Evolutionary conservation across 345 rosid species (phyloP).

Genomic region (Aquilaria yunnanensis): DNA sequence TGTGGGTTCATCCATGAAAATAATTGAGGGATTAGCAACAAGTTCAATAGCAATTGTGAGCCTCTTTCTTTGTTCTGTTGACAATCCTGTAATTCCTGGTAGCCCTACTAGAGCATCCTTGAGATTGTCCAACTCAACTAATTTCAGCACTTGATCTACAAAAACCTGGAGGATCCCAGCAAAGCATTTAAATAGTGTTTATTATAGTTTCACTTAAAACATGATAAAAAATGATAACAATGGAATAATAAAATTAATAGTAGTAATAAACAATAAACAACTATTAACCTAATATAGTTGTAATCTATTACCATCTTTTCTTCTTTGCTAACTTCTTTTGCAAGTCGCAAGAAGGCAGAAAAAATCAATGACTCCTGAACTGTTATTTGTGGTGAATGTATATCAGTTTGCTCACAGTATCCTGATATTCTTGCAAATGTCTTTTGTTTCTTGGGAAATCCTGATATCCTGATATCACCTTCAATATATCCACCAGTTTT

Average conservation of each 20-base stretch:
- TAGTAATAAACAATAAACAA: too few species aligned
- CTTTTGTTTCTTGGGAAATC: constrained; percentile 78
- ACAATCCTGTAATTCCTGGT: constrained; percentile 68
- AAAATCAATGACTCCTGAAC: constrained; percentile 72
- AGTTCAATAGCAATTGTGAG: constrained; percentile 79
- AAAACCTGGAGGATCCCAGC: constrained; percentile 32
- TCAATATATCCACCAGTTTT: constrained; percentile 89
- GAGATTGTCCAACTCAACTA: constrained; percentile 55
- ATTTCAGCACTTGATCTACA: constrained; percentile 64
- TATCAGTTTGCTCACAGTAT: constrained; percentile 85
- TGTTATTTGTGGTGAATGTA: constrained; percentile 92
- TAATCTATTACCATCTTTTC: constrained; percentile 58
- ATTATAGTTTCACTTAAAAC: not conserved
- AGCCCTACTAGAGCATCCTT: constrained; percentile 63
- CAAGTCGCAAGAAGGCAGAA: constrained; percentile 88
- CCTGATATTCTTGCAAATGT: constrained; percentile 96
- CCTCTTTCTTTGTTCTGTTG: constrained; percentile 85
- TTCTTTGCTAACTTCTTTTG: constrained; percentile 58
- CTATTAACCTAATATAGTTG: not conserved
- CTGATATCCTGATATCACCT: constrained; percentile 81
- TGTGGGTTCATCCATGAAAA: constrained; percentile 94
- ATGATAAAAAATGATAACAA: not conserved
- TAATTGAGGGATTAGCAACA: constrained; percentile 81
- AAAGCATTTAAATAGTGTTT: not conserved
- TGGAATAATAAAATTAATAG: too few species aligned